Evolutionary conservation across 1,284 basidiomycete genomes (phyloP), one percentile per base, ranked within the genome.

Genomic region (Ceratobasidium sp.): DNA sequence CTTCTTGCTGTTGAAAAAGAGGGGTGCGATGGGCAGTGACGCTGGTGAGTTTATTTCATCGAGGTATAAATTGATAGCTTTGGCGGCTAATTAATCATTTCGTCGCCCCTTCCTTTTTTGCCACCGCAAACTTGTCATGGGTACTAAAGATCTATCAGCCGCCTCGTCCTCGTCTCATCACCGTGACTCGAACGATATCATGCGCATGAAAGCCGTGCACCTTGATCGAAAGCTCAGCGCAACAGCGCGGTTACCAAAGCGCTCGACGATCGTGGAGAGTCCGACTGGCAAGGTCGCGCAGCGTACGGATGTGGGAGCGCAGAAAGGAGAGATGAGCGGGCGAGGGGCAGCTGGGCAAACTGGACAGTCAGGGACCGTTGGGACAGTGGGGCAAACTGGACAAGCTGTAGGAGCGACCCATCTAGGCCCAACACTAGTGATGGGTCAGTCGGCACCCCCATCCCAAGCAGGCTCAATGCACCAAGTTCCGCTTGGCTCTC

Each of bases 161-260:
- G 49, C 14, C 44, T 32, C 72, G 55, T 41, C 67, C 38, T 64
- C 69, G 18, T 43, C 70, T 3, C 88, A 91, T 1, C 96, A 96
- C 82, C 89, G 93, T 49, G 94, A 94, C 78, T 92, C 91, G 69
- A 87, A 85, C 77, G 96, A 98, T 78, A 94, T 98, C 80, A 95
- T 97, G 87, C 90, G 94, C 41, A 93, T 98, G 88, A 98, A 96
- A 83, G 89, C 89, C 16, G 93, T 95, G 52, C 94, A 96, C 79
- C 86, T 99, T 23, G 95, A 98, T 82, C 91, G 98, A 73, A 98
- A 98, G 82, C 84, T 96, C 62, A 97, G 96, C 46, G 95, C 94
- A 63, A 96, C 95, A 13, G 95, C 96, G 16, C 89, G 92, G 58
- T 81, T 98, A 75, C 95, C 98, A 4, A 96, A 95, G 81, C 91